Conservation (phyloP, 768 basidiomycete genomes). For the Suillus alpinus region DNA sequence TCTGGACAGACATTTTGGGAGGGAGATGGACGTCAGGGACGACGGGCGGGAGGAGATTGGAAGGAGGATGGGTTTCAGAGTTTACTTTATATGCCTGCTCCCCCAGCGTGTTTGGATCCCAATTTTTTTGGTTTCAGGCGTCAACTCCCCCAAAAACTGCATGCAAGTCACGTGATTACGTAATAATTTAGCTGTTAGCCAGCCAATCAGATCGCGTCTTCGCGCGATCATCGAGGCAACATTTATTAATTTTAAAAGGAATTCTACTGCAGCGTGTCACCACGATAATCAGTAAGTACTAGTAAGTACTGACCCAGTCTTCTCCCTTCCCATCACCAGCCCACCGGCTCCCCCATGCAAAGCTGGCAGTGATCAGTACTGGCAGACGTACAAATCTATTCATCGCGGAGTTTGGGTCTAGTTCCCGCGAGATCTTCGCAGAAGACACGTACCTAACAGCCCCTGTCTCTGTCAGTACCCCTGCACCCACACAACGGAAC, state of each 20-base stretch:
- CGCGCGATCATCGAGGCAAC: too few relatives aligned
- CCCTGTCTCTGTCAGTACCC: neutral
- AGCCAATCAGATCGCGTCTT: neutral
- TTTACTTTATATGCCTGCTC: neutral
- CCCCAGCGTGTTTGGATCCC: conserved; percentile 2
- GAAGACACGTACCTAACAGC: neutral
- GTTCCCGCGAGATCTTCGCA: neutral
- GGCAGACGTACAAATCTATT: neutral
- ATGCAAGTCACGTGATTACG: neutral
- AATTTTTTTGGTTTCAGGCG: conserved; percentile 5
- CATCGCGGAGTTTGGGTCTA: neutral
- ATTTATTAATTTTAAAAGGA: too few relatives aligned
- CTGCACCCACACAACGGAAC: neutral
- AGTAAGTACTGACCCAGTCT: neutral
- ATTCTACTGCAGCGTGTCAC: neutral
- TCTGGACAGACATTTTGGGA: conserved; percentile 32
- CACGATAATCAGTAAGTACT: neutral
- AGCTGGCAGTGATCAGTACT: neutral
- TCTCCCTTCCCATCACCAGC: neutral
- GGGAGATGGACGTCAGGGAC: neutral
- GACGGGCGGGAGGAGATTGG: conserved; percentile 3
- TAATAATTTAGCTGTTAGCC: neutral
- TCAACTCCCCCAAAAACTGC: neutral
- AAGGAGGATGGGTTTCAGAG: neutral
- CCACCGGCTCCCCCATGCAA: neutral